A percentile compares a stretch with the other conserved stretches of the same genome.
phyloP scores from a whole-genome alignment of 257 asterid genomes.

The Linderniella brevidens region DNA sequence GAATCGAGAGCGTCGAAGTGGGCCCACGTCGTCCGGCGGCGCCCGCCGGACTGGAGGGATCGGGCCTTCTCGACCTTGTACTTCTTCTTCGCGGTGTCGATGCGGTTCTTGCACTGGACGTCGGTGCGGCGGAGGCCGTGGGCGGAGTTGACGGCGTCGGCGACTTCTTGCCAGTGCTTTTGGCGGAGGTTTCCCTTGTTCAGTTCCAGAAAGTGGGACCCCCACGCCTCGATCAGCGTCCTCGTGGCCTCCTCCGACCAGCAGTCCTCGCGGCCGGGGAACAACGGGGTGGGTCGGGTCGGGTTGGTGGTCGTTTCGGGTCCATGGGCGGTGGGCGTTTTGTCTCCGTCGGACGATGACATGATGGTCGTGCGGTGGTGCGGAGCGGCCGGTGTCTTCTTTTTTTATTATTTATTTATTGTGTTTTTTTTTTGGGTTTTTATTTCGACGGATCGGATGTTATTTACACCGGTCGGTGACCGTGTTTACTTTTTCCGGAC shows the following conservation, averaged over 20 bases:
- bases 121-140: slow-evolving; percentile 80
- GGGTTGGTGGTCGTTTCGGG: not conserved
- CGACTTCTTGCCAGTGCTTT: slow-evolving; percentile 83
- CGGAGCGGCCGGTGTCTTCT: too few species aligned
- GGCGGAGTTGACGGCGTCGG: slow-evolving; percentile 72
- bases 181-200: slow-evolving; percentile 86
- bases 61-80: slow-evolving; percentile 66
- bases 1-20: slow-evolving; percentile 52
- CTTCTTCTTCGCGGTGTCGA: slow-evolving; percentile 86
- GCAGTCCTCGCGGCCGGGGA: slow-evolving; percentile 68
- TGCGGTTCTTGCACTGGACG: slow-evolving; percentile 88
- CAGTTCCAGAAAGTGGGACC: slow-evolving; percentile 47
- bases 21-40: slow-evolving; percentile 55
- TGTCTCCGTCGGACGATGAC: too few species aligned
- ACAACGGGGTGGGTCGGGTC: slow-evolving; percentile 21
- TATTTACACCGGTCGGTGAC: too few species aligned
- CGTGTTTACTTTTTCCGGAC: too few species aligned
- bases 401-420: too few species aligned
- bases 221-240: slow-evolving; percentile 79
- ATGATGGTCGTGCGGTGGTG: too few species aligned
- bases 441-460: too few species aligned
- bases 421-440: too few species aligned
- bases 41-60: slow-evolving; percentile 36
- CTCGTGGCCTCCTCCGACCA: slow-evolving; percentile 89
- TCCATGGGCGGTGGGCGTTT: too few species aligned